Evolutionary conservation across 2,329 filamentous ascomycete genomes (phyloP).

Genomic region (Beauveria sp.): DNA sequence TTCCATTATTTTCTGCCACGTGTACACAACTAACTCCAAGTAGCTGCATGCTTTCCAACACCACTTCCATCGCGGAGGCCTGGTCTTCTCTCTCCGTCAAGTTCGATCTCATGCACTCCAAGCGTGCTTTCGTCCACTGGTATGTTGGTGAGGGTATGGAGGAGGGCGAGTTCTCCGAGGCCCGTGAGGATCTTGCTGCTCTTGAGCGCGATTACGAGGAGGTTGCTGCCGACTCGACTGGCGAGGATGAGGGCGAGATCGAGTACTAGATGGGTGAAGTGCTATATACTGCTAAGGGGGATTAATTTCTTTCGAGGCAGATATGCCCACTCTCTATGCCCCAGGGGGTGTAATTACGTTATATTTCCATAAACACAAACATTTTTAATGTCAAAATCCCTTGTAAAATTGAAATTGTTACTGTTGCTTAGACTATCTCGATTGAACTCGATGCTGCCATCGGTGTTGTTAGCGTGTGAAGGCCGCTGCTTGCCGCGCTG

Average conservation of each 20-base stretch:
- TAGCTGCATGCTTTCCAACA: constrained; percentile 98
- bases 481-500: constrained; percentile 7
- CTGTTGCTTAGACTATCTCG: neutral
- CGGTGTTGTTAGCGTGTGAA: neutral
- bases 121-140: constrained; percentile 99
- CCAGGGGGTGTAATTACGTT: constrained; percentile 30
- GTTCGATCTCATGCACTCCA: constrained; percentile 99
- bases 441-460: neutral
- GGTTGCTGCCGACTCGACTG: constrained; percentile 89
- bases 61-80: constrained; percentile 94
- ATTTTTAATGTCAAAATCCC: constrained; percentile 13
- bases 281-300: constrained; percentile 12
- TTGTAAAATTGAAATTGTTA: neutral
- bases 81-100: constrained; percentile 96
- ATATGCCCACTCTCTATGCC: constrained; percentile 23
- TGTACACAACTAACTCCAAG: constrained; percentile 18
- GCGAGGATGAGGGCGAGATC: constrained; percentile 77
- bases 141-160: constrained; percentile 99
- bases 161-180: constrained; percentile 99
- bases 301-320: constrained; percentile 15
- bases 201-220: constrained; percentile 99
- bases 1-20: constrained; percentile 21
- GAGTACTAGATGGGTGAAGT: constrained; percentile 64
- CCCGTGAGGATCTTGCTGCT: constrained; percentile 94
- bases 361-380: constrained; percentile 24